Base-by-base conservation (phyloP, 768 basidiomycete species). In the Mycena epipterygia region DNA sequence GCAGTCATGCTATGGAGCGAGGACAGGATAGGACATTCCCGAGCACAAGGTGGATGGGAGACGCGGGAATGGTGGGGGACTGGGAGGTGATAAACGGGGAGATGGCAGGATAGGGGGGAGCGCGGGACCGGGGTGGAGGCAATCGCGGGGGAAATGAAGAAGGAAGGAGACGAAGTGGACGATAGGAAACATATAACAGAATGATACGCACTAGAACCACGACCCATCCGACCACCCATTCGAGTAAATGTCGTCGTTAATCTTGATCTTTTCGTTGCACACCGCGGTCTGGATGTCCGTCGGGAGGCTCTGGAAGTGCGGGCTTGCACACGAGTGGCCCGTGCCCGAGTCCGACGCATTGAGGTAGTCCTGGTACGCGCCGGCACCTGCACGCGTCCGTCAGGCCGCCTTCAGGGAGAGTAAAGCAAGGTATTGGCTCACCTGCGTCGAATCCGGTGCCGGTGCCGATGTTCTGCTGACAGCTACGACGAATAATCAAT, bases 191-290 rank as follows among this genome's bases (percentile, higher is more conserved):
- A 7, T 19, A 23, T 11, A 8, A 48, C 1, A 21, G 16, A 30
- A 27, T n/a, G 25, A 37, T 5, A 73, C 68, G 55, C 61, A 73
- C 72, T 73, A 73, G 46, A 70, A 73, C 74, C 74, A 74, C 9
- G 64, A 19, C 12, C 74, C 74, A 25, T 71, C 67, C 14, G 12
- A 0, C 74, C 74, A 74, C 35, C 62, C 66, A 27, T 68, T 71
- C 33, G 44, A 25, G 21, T 74, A 74, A 3, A 74, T 52, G 27
- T 73, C 71, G 30, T 76, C 46, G 17, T 65, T 33, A 11, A 77
- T 68, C 57, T 76, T 76, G 61, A 77, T 73, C 35, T 67, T 59
- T 21, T 70, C 19, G 52, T 76, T 75, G 44, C 76, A 77, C 29
- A 76, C 76, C 12, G 73, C 76, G 23, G 60, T 64, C 51, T 77